These are phyloP conservation scores for Erodium texanum DNA, from an alignment of 441 rosid species.

Conservation along the genomic window DNA sequence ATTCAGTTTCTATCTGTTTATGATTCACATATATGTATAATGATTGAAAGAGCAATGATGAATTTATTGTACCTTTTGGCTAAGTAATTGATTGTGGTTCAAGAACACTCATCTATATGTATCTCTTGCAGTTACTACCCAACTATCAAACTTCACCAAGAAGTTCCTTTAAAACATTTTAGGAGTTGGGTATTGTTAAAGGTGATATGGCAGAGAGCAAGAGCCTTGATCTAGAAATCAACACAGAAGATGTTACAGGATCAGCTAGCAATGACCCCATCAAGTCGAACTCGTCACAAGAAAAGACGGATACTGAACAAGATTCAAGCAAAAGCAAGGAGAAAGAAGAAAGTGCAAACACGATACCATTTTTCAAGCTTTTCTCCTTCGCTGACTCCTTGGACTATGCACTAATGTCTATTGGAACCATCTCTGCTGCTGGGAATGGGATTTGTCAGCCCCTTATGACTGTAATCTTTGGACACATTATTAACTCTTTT, in stretches of 20 bases:
- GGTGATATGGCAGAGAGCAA: conserved; percentile 18
- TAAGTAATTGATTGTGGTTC: neutral
- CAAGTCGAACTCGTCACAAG: neutral
- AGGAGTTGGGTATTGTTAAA: neutral
- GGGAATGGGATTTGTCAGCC: conserved; percentile 52
- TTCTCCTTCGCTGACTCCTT: conserved; percentile 51
- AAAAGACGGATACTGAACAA: neutral
- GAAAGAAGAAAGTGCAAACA: conserved; percentile 26
- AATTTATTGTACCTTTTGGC: neutral
- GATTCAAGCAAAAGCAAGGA: conserved; percentile 21
- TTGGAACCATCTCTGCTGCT: conserved; percentile 46
- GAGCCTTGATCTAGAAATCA: conserved; percentile 7
- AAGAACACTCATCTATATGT: neutral
- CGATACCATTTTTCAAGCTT: conserved; percentile 53
- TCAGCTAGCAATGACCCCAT: neutral
- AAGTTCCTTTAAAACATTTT: neutral
- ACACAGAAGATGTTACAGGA: conserved; percentile 7
- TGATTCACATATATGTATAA: neutral
- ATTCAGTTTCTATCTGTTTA: neutral
- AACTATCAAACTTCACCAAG: neutral
- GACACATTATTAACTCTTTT: conserved; percentile 43
- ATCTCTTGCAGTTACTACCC: conserved; percentile 8
- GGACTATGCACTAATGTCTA: conserved; percentile 43
- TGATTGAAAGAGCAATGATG: neutral
- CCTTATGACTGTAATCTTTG: conserved; percentile 48